Percentiles rank a stretch among this genome's conserved stretches.
phyloP scores from a whole-genome alignment of 257 asterid genomes.

The Rehmannia glutinosa region DNA sequence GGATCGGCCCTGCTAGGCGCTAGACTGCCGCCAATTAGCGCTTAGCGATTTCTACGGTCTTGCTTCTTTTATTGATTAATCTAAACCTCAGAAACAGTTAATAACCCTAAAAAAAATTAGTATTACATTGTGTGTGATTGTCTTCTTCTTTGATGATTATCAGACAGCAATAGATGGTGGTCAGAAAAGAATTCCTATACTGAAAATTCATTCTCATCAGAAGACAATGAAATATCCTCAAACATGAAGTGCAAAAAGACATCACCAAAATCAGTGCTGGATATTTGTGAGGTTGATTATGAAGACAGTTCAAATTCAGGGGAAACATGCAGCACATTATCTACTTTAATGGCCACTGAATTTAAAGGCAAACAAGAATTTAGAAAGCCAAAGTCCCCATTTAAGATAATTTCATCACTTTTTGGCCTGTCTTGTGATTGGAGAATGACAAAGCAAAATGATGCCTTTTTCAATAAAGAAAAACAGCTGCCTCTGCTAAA shows the following conservation, averaged over 20 bases:
- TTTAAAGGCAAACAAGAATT: constrained; percentile 14
- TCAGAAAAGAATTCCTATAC: constrained; percentile 36
- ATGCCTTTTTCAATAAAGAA: constrained; percentile 15
- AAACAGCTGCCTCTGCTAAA: constrained; percentile 34
- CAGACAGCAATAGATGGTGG: constrained; percentile 48
- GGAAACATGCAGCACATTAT: no score
- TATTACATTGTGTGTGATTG: background rate
- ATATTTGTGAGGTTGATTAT: constrained; percentile 41
- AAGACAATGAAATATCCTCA: constrained; percentile 26
- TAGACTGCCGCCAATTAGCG: no score
- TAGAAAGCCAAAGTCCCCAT: constrained; percentile 45
- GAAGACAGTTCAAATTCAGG: constrained; percentile 44
- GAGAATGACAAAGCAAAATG: constrained; percentile 32
- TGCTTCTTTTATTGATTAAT: no score
- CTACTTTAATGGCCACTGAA: background rate
- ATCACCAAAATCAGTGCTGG: constrained; percentile 67
- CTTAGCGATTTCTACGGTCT: no score
- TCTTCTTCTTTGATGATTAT: background rate
- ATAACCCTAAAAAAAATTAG: no score
- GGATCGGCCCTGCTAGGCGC: no score
- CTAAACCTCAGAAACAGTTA: no score
- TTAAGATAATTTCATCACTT: constrained; percentile 41
- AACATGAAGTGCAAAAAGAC: constrained; percentile 22
- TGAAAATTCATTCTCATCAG: constrained; percentile 48
- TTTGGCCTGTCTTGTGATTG: constrained; percentile 26